phyloP scores from a whole-genome alignment of 2,329 filamentous ascomycete genomes.

The Blastomyces gilchristii region DNA sequence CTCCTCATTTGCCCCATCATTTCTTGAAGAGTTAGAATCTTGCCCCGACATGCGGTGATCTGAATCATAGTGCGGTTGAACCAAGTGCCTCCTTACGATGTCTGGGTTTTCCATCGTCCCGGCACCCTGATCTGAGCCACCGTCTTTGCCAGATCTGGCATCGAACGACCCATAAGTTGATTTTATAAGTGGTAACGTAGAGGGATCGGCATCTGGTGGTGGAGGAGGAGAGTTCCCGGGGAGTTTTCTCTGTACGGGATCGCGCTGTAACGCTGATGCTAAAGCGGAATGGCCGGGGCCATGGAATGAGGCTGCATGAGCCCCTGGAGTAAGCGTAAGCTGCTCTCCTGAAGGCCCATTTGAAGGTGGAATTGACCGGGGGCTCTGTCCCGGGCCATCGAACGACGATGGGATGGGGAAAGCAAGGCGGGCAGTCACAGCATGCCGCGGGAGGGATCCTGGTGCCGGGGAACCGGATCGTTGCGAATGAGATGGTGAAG shows the following conservation, averaged over 20 bases:
- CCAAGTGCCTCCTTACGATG: constrained; percentile 79
- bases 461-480: constrained; percentile 28
- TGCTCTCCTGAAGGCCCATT: constrained; percentile 40
- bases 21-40: constrained; percentile 18
- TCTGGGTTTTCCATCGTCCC: constrained; percentile 77
- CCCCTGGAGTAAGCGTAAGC: constrained; percentile 54
- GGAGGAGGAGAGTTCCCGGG: constrained; percentile 36
- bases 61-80: constrained; percentile 50
- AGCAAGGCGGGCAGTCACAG: constrained; percentile 45
- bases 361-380: constrained; percentile 37
- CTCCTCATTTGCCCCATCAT: constrained; percentile 54
- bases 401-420: constrained; percentile 45
- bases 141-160: constrained; percentile 46
- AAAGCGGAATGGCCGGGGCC: constrained; percentile 81
- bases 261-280: constrained; percentile 73
- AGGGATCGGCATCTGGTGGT: constrained; percentile 15
- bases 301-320: constrained; percentile 48
- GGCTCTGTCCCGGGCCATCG: constrained; percentile 37
- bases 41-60: constrained; percentile 23
- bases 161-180: constrained; percentile 84
- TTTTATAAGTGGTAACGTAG: constrained; percentile 52
- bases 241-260: constrained; percentile 46
- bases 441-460: constrained; percentile 40
- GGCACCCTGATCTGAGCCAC: constrained; percentile 39
- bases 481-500: constrained; percentile 12